Base-by-base conservation (phyloP, 805 yeast species). In the Lipomyces orientalis region DNA sequence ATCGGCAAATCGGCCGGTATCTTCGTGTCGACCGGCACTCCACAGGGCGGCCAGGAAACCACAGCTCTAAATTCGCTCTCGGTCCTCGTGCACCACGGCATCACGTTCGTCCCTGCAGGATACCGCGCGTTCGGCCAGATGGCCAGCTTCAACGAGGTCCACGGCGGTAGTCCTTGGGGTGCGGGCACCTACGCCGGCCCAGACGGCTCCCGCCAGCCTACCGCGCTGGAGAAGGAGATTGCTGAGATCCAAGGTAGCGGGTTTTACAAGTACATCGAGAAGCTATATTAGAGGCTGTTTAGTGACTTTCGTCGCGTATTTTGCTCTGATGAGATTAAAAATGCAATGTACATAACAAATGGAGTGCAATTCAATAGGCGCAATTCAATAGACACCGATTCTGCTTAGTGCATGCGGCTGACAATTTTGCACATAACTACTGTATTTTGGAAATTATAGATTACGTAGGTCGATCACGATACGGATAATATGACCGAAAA, bases 111-210 rank as follows among this genome's bases (percentile, higher is more conserved):
- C 59, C 96, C 97, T 69, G 82, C 90, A 73, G 97, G 97, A 68
- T 91, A 87, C 81, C 84, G 81, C 69, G 81, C 84, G 4, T 88
- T 88, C 78, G 83, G 84, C 9, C 83, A 84, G 72, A 75, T 88
- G 71, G 79, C 90, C 55, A 83, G 82, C 79, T 75, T 88, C 57
- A 85, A 83, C 2, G 92, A 90, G 80, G 83, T 86, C 60, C 96
- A 89, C 76, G 97, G 97, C 71, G 90, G 90, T 64, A 85, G 93
- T 29, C 86, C 97, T 58, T 91, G 93, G 92, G 97, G 97, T 77
- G 89, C 97, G 43, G 97, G 97, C 73, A 81, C 90, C 54, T 82
- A 84, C 75, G 93, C 97, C 37, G 91, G 87, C 60, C 82, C 84
- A 61, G 94, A 89, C 76, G 97, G 97, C 61, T 85, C 90, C 7